These are phyloP conservation scores for Osmanthus fragrans DNA, from an alignment of 257 asterid genomes.

Conservation along the genomic window DNA sequence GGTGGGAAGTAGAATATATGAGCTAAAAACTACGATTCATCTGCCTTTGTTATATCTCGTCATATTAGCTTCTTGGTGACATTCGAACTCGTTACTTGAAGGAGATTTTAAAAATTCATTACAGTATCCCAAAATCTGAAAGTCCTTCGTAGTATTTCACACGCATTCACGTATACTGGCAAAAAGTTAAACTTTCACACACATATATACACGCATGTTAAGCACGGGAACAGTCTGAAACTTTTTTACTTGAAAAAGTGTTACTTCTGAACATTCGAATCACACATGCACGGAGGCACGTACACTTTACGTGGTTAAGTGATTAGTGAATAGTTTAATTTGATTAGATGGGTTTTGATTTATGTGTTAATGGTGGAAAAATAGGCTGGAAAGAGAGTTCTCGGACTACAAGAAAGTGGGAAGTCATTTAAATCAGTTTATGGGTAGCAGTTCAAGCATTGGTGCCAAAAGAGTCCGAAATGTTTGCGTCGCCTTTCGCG, in stretches of 20 bases:
- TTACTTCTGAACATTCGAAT: no score
- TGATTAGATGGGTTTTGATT: not conserved
- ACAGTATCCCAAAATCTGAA: no score
- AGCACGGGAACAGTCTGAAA: conserved; percentile 4
- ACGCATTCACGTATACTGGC: not conserved
- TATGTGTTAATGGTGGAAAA: not conserved
- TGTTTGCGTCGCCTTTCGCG: conserved; percentile 82
- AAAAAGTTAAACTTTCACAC: not conserved
- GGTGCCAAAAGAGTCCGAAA: conserved; percentile 80
- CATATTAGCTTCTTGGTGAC: no score
- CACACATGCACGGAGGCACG: no score
- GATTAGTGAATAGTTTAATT: no score
- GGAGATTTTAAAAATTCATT: no score
- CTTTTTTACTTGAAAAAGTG: not conserved
- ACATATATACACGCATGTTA: not conserved
- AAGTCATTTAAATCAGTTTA: conserved; percentile 76
- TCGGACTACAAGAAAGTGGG: conserved; percentile 82
- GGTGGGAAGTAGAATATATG: no score
- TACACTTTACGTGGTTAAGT: no score
- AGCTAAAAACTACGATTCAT: no score
- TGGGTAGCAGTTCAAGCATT: conserved; percentile 96
- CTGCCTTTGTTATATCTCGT: no score
- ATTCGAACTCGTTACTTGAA: no score
- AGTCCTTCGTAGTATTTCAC: no score
- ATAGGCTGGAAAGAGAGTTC: conserved; percentile 65